Conservation (phyloP, 1,139 yeast genomes). For the Suhomyces bribrorum region DNA sequence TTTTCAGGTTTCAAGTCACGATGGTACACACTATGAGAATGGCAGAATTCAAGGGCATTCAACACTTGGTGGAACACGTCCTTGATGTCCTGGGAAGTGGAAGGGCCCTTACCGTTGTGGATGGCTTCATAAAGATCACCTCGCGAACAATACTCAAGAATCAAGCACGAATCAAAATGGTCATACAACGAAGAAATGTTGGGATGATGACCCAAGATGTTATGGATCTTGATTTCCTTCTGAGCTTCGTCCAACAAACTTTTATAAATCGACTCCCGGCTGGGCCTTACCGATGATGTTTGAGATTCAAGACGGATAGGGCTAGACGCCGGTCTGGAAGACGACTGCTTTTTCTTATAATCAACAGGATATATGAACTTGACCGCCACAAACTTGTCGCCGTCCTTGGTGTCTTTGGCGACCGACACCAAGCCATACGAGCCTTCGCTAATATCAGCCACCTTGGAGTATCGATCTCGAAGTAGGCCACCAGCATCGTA, state of each 20-base stretch:
- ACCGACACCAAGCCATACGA: slow-evolving; percentile 90
- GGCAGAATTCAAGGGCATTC: slow-evolving; percentile 78
- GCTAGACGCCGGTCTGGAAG: slow-evolving; percentile 36
- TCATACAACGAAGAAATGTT: slow-evolving; percentile 71
- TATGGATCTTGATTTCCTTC: slow-evolving; percentile 77
- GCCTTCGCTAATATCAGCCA: slow-evolving; percentile 85
- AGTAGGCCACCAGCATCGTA: slow-evolving; percentile 67
- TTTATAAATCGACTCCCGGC: slow-evolving; percentile 30
- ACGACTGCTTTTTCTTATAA: slow-evolving; percentile 29
- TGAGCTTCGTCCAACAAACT: slow-evolving; percentile 63
- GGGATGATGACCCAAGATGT: slow-evolving; percentile 63
- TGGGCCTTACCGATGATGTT: slow-evolving; percentile 8
- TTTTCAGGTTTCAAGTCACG: slow-evolving; percentile 92
- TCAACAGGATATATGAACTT: slow-evolving; percentile 68
- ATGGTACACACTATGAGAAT: slow-evolving; percentile 71
- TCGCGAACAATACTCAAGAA: slow-evolving; percentile 83
- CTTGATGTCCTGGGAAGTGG: slow-evolving; percentile 70
- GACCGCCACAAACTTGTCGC: slow-evolving; percentile 70
- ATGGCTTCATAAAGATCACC: slow-evolving; percentile 96
- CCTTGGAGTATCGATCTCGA: slow-evolving; percentile 63
- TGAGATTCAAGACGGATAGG: slow-evolving; percentile 38
- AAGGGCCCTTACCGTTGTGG: slow-evolving; percentile 77
- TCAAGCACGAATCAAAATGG: slow-evolving; percentile 75
- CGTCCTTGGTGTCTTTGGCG: slow-evolving; percentile 64
- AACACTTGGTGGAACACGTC: slow-evolving; percentile 77